Conservation (phyloP, 2,329 filamentous ascomycete genomes). For the Anthostomella pinea region DNA sequence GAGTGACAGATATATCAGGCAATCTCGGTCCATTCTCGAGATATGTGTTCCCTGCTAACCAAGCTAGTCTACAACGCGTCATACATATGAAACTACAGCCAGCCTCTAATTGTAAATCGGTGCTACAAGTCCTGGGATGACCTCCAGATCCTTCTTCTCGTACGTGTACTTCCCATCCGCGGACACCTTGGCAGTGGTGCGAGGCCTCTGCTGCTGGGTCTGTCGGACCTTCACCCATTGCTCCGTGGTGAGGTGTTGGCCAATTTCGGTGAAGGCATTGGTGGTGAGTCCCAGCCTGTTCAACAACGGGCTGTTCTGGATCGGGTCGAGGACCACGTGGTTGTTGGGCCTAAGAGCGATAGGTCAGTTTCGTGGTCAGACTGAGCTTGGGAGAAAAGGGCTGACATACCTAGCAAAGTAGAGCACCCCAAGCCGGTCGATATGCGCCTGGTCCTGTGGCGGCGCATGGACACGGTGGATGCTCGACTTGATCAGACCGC, state of each 20-base stretch:
- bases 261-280: constrained; percentile 39
- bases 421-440: constrained; percentile 23
- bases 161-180: constrained; percentile 36
- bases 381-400: too few species aligned
- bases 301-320: constrained; percentile 36
- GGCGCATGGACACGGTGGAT: constrained; percentile 32
- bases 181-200: constrained; percentile 31
- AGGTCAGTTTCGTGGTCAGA: neutral
- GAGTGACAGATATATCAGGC: too few species aligned
- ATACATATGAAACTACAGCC: too few species aligned
- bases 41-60: too few species aligned
- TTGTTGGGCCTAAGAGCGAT: constrained; percentile 35
- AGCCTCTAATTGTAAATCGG: constrained; percentile 35
- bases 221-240: constrained; percentile 39
- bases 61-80: too few species aligned
- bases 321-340: constrained; percentile 36
- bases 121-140: constrained; percentile 39
- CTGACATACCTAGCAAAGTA: constrained; percentile 21
- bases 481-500: constrained; percentile 39
- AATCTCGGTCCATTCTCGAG: too few species aligned
- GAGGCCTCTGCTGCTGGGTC: constrained; percentile 40
- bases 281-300: constrained; percentile 34
- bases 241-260: constrained; percentile 38
- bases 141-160: constrained; percentile 37
- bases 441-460: constrained; percentile 22